These are phyloP conservation scores for Cyamopsis tetragonoloba DNA, from an alignment of 306 rosid species.

Conservation along the genomic window DNA sequence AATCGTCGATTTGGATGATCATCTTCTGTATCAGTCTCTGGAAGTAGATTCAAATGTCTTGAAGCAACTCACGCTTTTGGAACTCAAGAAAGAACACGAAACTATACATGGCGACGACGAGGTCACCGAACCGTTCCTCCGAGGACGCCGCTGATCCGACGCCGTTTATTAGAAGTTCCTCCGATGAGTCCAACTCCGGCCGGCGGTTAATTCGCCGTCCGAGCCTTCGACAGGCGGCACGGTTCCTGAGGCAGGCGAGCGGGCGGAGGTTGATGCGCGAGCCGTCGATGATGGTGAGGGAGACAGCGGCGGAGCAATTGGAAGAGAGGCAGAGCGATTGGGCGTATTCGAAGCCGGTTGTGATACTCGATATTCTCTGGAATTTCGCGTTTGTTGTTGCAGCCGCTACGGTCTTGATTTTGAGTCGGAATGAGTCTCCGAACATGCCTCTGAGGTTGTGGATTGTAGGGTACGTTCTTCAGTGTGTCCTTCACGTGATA, in stretches of 20 bases:
- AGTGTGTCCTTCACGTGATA: constrained; percentile 63
- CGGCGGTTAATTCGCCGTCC: constrained; percentile 56
- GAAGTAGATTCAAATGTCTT: constrained; percentile 22
- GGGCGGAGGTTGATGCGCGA: constrained; percentile 82
- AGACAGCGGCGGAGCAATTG: constrained; percentile 90
- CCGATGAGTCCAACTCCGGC: constrained; percentile 58
- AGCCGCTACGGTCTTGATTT: constrained; percentile 50
- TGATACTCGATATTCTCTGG: constrained; percentile 80
- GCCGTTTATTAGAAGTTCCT: constrained; percentile 56
- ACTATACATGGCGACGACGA: constrained; percentile 53
- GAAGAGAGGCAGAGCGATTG: constrained; percentile 97
- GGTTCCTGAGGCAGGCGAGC: constrained; percentile 87
- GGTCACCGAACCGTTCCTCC: constrained; percentile 54
- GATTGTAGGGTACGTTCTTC: constrained; percentile 75
- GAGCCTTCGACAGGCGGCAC: constrained; percentile 85
- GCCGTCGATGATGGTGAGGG: constrained; percentile 91
- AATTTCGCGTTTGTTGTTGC: constrained; percentile 69
- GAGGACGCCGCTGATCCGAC: constrained; percentile 61
- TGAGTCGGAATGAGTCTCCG: constrained; percentile 62
- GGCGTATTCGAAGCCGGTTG: constrained; percentile 97
- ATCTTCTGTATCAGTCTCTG: neutral
- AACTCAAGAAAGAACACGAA: too few species aligned
- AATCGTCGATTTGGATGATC: neutral
- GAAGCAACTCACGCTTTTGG: constrained; percentile 10
- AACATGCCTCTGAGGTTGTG: constrained; percentile 67